A percentile compares a stretch with the other conserved stretches of the same genome.
phyloP scores from a whole-genome alignment of 345 rosid species.

The Eucalyptus grandis region DNA sequence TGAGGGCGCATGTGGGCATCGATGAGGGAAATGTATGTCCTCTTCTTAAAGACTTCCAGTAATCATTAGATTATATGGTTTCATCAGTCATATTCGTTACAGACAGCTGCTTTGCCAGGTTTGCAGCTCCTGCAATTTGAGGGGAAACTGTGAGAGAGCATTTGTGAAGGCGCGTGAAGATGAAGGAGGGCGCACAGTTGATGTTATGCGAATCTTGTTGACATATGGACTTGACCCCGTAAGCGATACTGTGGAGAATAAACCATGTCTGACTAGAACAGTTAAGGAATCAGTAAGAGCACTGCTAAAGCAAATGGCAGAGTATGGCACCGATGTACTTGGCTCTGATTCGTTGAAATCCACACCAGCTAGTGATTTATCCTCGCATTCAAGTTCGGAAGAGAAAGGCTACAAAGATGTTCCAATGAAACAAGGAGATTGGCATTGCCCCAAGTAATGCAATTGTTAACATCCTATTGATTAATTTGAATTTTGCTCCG shows the following conservation, averaged over 20 bases:
- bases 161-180: conserved; percentile 52
- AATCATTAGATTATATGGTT: neutral
- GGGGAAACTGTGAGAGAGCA: conserved; percentile 87
- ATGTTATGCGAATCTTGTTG: conserved; percentile 77
- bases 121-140: conserved; percentile 78
- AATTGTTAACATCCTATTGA: neutral
- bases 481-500: neutral
- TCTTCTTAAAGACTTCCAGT: neutral
- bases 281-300: conserved; percentile 58
- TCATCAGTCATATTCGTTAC: neutral
- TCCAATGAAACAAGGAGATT: conserved; percentile 63
- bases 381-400: neutral
- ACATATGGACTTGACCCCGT: conserved; percentile 58
- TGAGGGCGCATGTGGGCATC: conserved; percentile 61
- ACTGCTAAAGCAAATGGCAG: conserved; percentile 56
- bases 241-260: conserved; percentile 40
- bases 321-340: conserved; percentile 18
- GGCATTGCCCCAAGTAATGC: conserved; percentile 72
- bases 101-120: conserved; percentile 27
- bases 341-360: conserved; percentile 7
- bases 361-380: neutral
- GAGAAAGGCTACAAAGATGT: conserved; percentile 9
- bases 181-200: conserved; percentile 65
- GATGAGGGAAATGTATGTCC: conserved; percentile 67
- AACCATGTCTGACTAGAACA: conserved; percentile 37